phyloP scores from a whole-genome alignment of 306 rosid genomes.

The Gleditsia sinensis region DNA sequence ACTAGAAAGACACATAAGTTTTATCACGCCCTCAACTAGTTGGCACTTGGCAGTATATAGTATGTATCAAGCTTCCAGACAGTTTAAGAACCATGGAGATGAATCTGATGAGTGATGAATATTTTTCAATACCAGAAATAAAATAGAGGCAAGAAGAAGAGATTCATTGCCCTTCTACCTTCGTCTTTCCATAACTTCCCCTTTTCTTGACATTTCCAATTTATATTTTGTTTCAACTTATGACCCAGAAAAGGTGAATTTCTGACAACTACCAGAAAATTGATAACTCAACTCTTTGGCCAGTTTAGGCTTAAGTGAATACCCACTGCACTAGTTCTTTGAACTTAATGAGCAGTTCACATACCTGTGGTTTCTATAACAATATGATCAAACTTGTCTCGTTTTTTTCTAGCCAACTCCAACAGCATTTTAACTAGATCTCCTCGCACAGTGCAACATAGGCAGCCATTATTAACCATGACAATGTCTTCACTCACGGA shows the following conservation, averaged over 20 bases:
- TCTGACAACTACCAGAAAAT: constrained; percentile 3
- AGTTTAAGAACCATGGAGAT: constrained; percentile 7
- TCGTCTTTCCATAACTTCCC: neutral
- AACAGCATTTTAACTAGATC: constrained; percentile 90
- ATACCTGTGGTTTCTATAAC: constrained; percentile 92
- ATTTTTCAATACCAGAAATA: neutral
- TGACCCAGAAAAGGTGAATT: constrained; percentile 15
- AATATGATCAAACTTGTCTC: constrained; percentile 84
- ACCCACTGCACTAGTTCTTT: constrained; percentile 1
- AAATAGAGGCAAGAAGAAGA: constrained; percentile 8
- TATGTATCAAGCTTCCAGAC: neutral
- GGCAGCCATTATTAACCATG: constrained; percentile 93
- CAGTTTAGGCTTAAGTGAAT: constrained; percentile 13
- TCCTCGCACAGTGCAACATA: constrained; percentile 91
- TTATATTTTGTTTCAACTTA: neutral
- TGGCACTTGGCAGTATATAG: constrained; percentile 18
- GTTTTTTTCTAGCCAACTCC: constrained; percentile 70
- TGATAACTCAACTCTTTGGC: constrained; percentile 2
- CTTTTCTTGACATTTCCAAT: neutral
- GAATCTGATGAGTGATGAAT: neutral
- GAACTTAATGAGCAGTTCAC: constrained; percentile 24
- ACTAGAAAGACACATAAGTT: neutral
- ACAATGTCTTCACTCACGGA: constrained; percentile 72
- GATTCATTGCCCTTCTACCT: constrained; percentile 4
- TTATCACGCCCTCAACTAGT: constrained; percentile 15